Percentiles rank a stretch among this genome's conserved stretches.
These are phyloP conservation scores for Podospora pseudoanserina DNA, from an alignment of 495 filamentous ascomycete species.

Conservation along the genomic window DNA sequence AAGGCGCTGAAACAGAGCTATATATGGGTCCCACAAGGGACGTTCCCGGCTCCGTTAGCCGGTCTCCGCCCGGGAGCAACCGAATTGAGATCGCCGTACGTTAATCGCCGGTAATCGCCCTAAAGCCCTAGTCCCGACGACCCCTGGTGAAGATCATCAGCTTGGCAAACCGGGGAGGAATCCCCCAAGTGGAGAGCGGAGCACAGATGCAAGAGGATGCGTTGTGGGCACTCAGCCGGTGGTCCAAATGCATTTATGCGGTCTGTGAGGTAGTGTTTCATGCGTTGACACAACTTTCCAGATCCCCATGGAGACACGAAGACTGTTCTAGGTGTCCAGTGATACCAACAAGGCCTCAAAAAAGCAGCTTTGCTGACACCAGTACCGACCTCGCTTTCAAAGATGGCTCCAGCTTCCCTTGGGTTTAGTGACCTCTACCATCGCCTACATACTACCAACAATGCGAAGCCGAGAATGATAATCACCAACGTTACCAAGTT, in stretches of 20 bases:
- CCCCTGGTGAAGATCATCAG: background rate
- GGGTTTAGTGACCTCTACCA: too few relatives aligned
- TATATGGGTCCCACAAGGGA: background rate
- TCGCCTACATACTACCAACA: too few relatives aligned
- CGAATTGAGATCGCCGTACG: background rate
- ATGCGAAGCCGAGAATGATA: too few relatives aligned
- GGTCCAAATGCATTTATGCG: too few relatives aligned
- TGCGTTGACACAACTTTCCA: too few relatives aligned
- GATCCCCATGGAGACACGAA: too few relatives aligned
- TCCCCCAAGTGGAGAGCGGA: background rate
- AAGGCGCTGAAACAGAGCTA: background rate
- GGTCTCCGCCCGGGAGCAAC: background rate
- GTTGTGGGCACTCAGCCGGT: background rate
- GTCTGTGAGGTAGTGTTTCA: too few relatives aligned
- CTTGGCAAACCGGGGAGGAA: background rate
- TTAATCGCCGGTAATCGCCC: background rate
- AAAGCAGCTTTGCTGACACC: background rate
- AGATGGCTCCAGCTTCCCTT: too few relatives aligned
- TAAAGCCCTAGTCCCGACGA: background rate
- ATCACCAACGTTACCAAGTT: too few relatives aligned
- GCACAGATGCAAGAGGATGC: background rate
- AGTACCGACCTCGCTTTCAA: too few relatives aligned
- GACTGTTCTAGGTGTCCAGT: background rate
- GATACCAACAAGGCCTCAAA: background rate
- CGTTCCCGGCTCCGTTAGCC: background rate